Percentiles rank a stretch among this genome's conserved stretches.
These are phyloP conservation scores for Malassezia cuniculi DNA, from an alignment of 1,284 basidiomycete genomes.

Conservation along the genomic window DNA sequence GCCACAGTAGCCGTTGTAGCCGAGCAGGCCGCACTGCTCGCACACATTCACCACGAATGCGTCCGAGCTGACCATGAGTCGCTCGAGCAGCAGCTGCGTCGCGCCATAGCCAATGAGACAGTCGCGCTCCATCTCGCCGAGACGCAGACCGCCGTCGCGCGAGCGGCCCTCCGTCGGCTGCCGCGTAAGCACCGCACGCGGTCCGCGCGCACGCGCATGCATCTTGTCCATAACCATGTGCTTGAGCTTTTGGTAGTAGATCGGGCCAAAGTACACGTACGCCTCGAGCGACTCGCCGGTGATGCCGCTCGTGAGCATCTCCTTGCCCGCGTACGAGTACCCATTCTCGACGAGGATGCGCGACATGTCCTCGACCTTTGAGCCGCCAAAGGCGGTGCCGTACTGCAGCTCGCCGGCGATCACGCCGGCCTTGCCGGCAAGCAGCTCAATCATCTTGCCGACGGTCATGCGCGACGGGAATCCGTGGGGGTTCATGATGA, in stretches of 20 bases:
- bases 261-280: constrained; percentile 96
- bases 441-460: constrained; percentile 97
- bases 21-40: constrained; percentile 78
- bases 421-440: constrained; percentile 72
- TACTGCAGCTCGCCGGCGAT: constrained; percentile 74
- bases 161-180: constrained; percentile 98
- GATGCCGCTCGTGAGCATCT: constrained; percentile 93
- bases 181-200: constrained; percentile 85
- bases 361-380: constrained; percentile 99
- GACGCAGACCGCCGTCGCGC: constrained; percentile 85
- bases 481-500: constrained; percentile 99
- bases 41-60: constrained; percentile 96
- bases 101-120: constrained; percentile 53
- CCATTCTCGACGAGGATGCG: constrained; percentile 85
- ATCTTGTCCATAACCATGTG: constrained; percentile 78
- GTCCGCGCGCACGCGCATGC: constrained; percentile 77
- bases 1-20: constrained; percentile 55
- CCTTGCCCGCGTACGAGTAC: constrained; percentile 93
- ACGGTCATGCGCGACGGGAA: constrained; percentile 98
- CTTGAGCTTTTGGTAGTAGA: constrained; percentile 65
- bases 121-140: constrained; percentile 99
- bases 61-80: constrained; percentile 81
- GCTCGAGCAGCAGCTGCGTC: constrained; percentile 84
- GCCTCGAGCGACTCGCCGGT: constrained; percentile 91
- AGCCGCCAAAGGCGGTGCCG: constrained; percentile 88